A percentile compares a stretch with the other conserved stretches of the same genome.
phyloP scores from a whole-genome alignment of 495 filamentous ascomycete species.

The Neurospora sp. region DNA sequence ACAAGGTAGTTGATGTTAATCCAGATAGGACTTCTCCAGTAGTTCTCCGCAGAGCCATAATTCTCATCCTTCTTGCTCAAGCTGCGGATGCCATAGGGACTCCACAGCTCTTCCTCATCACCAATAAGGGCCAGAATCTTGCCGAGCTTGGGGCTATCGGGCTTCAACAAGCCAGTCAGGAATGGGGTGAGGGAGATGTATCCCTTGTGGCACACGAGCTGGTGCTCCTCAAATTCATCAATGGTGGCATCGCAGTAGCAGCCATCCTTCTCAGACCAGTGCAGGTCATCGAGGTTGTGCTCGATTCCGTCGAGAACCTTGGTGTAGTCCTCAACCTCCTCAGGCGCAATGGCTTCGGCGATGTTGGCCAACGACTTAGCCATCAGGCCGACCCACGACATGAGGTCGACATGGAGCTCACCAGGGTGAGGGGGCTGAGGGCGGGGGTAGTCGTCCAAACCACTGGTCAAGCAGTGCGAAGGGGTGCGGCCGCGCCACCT shows the following conservation, averaged over 20 bases:
- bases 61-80: constrained; percentile 73
- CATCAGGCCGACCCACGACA: constrained; percentile 97
- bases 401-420: constrained; percentile 89
- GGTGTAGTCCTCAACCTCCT: constrained; percentile 64
- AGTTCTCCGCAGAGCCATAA: constrained; percentile 89
- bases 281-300: constrained; percentile 84
- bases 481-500: constrained; percentile 89
- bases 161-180: constrained; percentile 61
- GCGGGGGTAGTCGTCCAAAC: constrained; percentile 91
- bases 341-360: constrained; percentile 56
- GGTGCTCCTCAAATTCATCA: constrained; percentile 86
- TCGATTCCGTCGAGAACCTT: constrained; percentile 68
- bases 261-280: constrained; percentile 72
- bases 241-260: constrained; percentile 94
- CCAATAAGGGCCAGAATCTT: constrained; percentile 65
- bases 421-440: constrained; percentile 95
- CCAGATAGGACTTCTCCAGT: constrained; percentile 95
- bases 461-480: constrained; percentile 81
- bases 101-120: constrained; percentile 81
- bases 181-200: constrained; percentile 95
- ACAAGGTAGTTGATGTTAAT: constrained; percentile 95
- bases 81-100: constrained; percentile 73
- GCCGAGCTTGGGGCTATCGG: constrained; percentile 63
- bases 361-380: constrained; percentile 69
- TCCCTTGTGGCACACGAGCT: constrained; percentile 88